Evolutionary conservation across 192 early-diverging fungal species (phyloP), one percentile per base, ranked within the genome.

Genomic region (Backusella macrospora): DNA sequence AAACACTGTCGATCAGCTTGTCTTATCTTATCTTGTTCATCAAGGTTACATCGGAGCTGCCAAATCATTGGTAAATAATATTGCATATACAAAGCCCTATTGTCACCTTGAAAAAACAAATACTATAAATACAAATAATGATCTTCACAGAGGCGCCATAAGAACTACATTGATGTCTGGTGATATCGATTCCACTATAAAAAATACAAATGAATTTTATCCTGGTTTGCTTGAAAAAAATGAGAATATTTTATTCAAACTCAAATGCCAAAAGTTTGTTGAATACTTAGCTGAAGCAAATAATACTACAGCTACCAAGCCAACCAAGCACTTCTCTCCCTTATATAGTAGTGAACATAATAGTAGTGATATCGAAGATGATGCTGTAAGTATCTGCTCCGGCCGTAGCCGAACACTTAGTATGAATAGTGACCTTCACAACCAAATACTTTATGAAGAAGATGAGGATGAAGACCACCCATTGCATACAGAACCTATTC

Each of bases 231-330:
- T 96, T 12, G 44, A 49, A 8, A 73, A 80, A 8, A 88, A 94
- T 73, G 88, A 85, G 40, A 79, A 87, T 39, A 77, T 97, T 65
- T 83, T 87, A 48, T 95, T 97, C 70, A 86, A 89, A 68, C 90
- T 98, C 40, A 83, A 90, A 14, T 94, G 94, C 72, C 89, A 88
- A 48, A 88, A 93, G 75, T 97, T 96, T 81, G 84, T 96, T 18
- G 95, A 98, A 43, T 44, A 29, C 21, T 45, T 68, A 16, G 52
- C 52, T 59, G 52, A 59, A 59, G 52, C 52, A 23, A 59, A 59
- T 21, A 59, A 59, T 59, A 59, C 21, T 23, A 12, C 52, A 23
- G 21, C n/a, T 3, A 59, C 1, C 21, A 26, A 34, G 29, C 2
- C 21, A 9, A 59, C 52, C 52, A 59, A 59, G 21, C 10, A 9